Evolutionary conservation across 148 eudicot genomes (phyloP).

Genomic region (Persicaria maculosa): DNA sequence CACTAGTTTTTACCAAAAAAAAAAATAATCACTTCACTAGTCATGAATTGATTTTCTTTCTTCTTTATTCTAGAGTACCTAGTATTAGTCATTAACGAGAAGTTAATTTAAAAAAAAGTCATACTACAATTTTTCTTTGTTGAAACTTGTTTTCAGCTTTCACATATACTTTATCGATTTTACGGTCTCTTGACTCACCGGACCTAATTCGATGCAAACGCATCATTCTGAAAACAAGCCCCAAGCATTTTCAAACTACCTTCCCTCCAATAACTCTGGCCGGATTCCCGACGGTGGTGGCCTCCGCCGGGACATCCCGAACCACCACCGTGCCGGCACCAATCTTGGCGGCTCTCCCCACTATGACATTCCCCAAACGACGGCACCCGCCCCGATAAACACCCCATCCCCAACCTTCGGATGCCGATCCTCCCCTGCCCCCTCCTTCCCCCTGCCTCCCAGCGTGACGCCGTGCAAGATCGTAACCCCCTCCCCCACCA

Average conservation of each 20-base stretch:
- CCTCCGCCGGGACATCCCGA: slow-evolving; percentile 51
- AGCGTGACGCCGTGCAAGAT: slow-evolving; percentile 71
- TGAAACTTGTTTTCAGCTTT: not conserved
- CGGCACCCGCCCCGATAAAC: slow-evolving; percentile 70
- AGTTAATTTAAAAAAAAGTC: not conserved
- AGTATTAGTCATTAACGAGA: not conserved
- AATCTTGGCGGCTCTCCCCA: slow-evolving; percentile 77
- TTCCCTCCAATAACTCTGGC: slow-evolving; percentile 73
- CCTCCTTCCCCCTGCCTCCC: slow-evolving; percentile 73
- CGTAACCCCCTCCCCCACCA: slow-evolving; percentile 69
- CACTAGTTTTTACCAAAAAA: too few species aligned
- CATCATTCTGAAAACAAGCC: too few species aligned
- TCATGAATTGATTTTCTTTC: not conserved
- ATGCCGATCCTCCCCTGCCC: slow-evolving; percentile 58
- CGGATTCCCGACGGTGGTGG: slow-evolving; percentile 81
- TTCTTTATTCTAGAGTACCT: not conserved
- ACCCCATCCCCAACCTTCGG: slow-evolving; percentile 82
- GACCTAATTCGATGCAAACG: too few species aligned
- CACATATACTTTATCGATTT: too few species aligned
- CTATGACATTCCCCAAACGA: slow-evolving; percentile 69
- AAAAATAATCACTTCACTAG: too few species aligned
- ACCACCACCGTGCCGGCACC: slow-evolving; percentile 79
- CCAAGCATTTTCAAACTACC: not conserved
- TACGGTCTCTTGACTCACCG: too few species aligned
- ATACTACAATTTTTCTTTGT: too few species aligned